Evolutionary conservation across 495 filamentous ascomycete genomes (phyloP), one percentile per base, ranked within the genome.

Genomic region (Neurospora sp.): DNA sequence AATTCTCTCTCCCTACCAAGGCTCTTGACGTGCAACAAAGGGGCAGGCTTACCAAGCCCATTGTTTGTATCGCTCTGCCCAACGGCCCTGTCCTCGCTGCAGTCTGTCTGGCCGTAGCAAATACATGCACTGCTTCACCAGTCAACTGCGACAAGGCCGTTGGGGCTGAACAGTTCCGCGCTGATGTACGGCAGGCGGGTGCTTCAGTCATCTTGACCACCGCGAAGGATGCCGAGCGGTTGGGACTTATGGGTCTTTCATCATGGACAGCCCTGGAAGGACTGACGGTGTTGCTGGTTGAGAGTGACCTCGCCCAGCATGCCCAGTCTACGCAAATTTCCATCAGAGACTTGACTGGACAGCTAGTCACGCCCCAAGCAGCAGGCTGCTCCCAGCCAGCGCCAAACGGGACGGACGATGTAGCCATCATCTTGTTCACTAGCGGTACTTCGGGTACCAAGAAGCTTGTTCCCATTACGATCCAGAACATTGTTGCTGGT

Each of bases 361-460:
- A 35, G 53, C 53, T 65, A 65, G 53, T 65, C 53, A 65, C 53
- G 1, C 53, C 53, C 53, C 53, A 65, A 35, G 27, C 53, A 4
- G 6, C 53, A 65, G 53, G 53, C 53, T 65, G 53, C 53, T 65
- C 53, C 53, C 70, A 44, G 14, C 40, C 53, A 14, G 20, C 22
- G 9, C 70, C 73, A 16, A 78, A 78, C 69, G 39, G 44, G 31
- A 46, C 65, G 6, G 72, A 72, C 20, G 83, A 86, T 69, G 79
- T 80, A 61, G 83, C 79, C 20, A 77, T 86, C 41, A 78, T 86
- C 20, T 76, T 86, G 6, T 84, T 83, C 73, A 86, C 84, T 5
- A 84, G 82, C 72, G 84, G 84, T 69, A 86, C 83, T 5, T 84
- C 81, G 41, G 84, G 83, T 3, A 85, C 74, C 20, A 84, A 83